These are phyloP conservation scores for Suhomyces taliae DNA, from an alignment of 1,139 yeast species.

Conservation along the genomic window DNA sequence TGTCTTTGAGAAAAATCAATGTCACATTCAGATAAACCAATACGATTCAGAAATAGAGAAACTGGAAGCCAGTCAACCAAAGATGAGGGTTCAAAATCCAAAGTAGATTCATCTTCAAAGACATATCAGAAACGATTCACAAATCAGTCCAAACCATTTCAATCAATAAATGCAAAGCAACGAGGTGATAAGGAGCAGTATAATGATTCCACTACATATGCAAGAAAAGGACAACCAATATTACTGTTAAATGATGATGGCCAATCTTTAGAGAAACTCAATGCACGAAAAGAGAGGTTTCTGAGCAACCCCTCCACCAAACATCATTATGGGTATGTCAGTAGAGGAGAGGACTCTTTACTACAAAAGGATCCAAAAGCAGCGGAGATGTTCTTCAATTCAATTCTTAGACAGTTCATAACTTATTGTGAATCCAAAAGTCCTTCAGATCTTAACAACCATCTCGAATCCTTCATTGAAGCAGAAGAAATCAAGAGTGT, in stretches of 20 bases:
- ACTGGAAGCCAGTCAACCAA: background rate
- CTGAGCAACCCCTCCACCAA: background rate
- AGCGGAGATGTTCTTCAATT: constrained; percentile 37
- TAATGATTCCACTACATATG: too few relatives aligned
- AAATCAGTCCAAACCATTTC: background rate
- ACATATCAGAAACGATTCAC: background rate
- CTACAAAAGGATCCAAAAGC: constrained; percentile 45
- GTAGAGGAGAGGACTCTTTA: constrained; percentile 58
- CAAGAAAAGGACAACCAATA: too few relatives aligned
- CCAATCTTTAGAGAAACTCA: background rate
- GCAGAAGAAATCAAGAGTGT: background rate
- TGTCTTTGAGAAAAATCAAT: background rate
- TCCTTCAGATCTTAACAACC: constrained; percentile 14
- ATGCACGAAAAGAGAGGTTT: constrained; percentile 1
- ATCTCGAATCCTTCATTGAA: constrained; percentile 16
- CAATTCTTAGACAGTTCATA: constrained; percentile 33
- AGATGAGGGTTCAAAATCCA: background rate
- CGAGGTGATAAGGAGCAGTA: too few relatives aligned
- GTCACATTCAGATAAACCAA: background rate
- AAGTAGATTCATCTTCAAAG: background rate
- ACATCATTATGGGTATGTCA: constrained; percentile 49
- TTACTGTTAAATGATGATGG: background rate
- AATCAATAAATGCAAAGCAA: background rate
- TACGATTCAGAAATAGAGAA: too few relatives aligned
- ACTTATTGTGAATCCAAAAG: constrained; percentile 27